Conservation (phyloP, 2,329 filamentous ascomycete species). For the Monilinia vaccinii-corymbosi region DNA sequence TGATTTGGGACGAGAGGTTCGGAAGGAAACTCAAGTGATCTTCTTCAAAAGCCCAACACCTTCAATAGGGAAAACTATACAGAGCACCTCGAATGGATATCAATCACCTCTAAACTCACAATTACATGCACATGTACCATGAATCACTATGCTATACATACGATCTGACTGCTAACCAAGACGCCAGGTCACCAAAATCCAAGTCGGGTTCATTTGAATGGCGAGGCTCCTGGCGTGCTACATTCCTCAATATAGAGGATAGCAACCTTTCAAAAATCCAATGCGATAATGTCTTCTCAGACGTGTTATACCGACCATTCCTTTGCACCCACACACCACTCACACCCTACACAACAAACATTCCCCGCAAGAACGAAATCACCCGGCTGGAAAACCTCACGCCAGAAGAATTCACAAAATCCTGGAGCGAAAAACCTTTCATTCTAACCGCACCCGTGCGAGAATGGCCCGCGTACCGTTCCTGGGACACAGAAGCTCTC, state of each 20-base stretch:
- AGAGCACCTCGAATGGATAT: not conserved
- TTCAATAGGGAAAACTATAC: not conserved
- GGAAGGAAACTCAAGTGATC: not conserved
- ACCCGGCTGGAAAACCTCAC: constrained; percentile 58
- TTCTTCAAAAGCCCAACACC: not conserved
- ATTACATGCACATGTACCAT: not conserved
- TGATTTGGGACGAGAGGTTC: not conserved
- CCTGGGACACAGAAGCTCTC: constrained; percentile 66
- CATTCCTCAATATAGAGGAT: constrained; percentile 53
- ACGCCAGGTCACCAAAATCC: constrained; percentile 22
- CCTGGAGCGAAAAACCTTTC: constrained; percentile 77
- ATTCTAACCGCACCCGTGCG: constrained; percentile 76
- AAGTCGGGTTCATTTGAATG: constrained; percentile 39
- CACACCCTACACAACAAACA: constrained; percentile 55
- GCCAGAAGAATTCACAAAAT: constrained; percentile 61
- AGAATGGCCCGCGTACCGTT: constrained; percentile 66
- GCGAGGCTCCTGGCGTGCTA: constrained; percentile 79
- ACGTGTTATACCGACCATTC: constrained; percentile 83
- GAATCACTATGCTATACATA: not conserved
- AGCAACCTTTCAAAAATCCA: constrained; percentile 48
- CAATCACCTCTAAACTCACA: not conserved
- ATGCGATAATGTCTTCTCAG: constrained; percentile 77
- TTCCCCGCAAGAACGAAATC: constrained; percentile 68
- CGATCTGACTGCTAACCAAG: constrained; percentile 11
- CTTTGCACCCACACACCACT: constrained; percentile 73